phyloP scores from a whole-genome alignment of 1,284 basidiomycete genomes.

The Apiotrichum veenhuisii region DNA sequence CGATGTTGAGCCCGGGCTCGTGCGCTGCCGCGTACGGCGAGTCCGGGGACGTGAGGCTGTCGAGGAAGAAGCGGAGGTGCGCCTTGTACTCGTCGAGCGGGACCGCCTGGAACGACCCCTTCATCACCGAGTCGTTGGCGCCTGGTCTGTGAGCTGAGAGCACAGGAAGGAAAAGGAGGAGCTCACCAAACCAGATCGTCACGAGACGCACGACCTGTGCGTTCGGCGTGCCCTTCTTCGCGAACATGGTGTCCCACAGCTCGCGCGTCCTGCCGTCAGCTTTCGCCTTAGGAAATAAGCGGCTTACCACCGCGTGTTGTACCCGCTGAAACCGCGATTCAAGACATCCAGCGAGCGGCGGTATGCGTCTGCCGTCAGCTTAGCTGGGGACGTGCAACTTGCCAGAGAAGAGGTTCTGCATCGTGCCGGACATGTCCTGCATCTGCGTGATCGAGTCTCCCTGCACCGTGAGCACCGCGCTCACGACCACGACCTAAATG shows the following conservation, averaged over 20 bases:
- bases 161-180: too few species aligned
- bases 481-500: not conserved
- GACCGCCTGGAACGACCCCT: constrained; percentile 14
- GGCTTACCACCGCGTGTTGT: constrained; percentile 30
- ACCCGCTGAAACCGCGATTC: constrained; percentile 39
- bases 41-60: constrained; percentile 20
- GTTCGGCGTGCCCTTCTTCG: constrained; percentile 25
- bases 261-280: constrained; percentile 10
- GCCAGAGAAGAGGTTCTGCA: constrained; percentile 22
- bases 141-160: constrained; percentile 17
- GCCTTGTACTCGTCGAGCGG: constrained; percentile 22
- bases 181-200: constrained; percentile 39
- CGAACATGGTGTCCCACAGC: constrained; percentile 32
- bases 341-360: constrained; percentile 34
- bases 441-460: constrained; percentile 29
- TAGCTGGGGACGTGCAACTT: not conserved
- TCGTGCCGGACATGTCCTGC: constrained; percentile 18
- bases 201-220: constrained; percentile 29
- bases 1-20: constrained; percentile 49
- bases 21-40: constrained; percentile 22
- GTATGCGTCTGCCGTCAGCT: constrained; percentile 28
- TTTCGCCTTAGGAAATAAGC: not conserved
- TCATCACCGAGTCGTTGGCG: constrained; percentile 27
- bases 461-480: constrained; percentile 1
- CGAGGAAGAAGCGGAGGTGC: constrained; percentile 27